phyloP scores from a whole-genome alignment of 192 early-diverging fungal species.

The Backusella luteola region DNA sequence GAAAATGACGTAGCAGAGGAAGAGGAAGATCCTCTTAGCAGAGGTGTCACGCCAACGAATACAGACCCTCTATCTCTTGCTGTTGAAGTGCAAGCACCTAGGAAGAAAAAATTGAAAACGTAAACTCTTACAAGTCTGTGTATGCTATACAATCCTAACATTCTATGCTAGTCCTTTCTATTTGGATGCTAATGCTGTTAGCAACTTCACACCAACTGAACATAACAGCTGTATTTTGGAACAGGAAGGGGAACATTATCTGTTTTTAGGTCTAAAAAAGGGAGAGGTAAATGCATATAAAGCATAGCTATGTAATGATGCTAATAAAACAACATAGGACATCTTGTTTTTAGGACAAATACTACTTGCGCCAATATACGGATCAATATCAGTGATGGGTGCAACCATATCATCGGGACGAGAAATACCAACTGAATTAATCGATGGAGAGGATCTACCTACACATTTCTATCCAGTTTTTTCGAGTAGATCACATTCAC shows the following conservation, averaged over 20 bases:
- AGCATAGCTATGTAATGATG: background rate
- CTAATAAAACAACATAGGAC: constrained; percentile 22
- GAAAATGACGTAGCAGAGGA: background rate
- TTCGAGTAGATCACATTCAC: constrained; percentile 48
- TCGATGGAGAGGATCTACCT: constrained; percentile 13
- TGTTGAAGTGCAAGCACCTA: background rate
- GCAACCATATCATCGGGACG: constrained; percentile 29
- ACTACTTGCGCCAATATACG: constrained; percentile 44
- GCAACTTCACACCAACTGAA: constrained; percentile 33
- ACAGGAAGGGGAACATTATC: constrained; percentile 10
- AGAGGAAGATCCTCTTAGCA: background rate
- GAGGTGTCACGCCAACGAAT: background rate
- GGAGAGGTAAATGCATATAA: constrained; percentile 38
- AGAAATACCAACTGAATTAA: background rate
- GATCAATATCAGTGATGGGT: constrained; percentile 40
- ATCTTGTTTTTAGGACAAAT: constrained; percentile 51
- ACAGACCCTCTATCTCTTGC: background rate
- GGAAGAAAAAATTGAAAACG: background rate
- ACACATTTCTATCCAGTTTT: constrained; percentile 39
- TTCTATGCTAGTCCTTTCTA: background rate
- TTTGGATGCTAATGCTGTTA: constrained; percentile 35
- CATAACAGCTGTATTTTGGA: constrained; percentile 28
- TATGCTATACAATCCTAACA: background rate
- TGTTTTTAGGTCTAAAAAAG: constrained; percentile 42
- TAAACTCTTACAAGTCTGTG: background rate